These are phyloP conservation scores for Moringa oleifera DNA, from an alignment of 345 rosid genomes.

Conservation along the genomic window DNA sequence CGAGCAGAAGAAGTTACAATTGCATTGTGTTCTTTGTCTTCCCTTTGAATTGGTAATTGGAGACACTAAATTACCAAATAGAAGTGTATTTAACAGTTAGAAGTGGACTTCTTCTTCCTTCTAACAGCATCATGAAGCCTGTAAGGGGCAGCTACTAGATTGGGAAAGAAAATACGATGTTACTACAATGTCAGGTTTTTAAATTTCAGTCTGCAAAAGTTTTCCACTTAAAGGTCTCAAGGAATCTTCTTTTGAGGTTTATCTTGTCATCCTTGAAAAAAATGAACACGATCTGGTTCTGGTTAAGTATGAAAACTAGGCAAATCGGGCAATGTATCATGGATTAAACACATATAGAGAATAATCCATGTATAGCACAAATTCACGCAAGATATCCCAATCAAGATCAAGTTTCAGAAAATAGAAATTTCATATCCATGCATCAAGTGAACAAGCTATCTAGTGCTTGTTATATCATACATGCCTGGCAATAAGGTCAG, in stretches of 20 bases:
- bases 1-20: not conserved
- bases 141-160: not conserved
- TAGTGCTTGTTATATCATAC: constrained; percentile 29
- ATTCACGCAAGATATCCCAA: not conserved
- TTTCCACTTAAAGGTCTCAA: not conserved
- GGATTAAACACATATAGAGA: not conserved
- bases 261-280: too few relatives aligned
- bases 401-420: not conserved
- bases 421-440: not conserved
- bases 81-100: too few relatives aligned
- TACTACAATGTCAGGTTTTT: not conserved
- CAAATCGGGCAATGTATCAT: not conserved
- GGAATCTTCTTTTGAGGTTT: not conserved
- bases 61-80: too few relatives aligned
- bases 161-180: not conserved
- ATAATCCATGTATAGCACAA: not conserved
- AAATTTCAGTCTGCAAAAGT: not conserved
- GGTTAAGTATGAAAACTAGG: not conserved
- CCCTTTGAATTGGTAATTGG: too few relatives aligned
- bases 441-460: constrained; percentile 10
- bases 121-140: not conserved
- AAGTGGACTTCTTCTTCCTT: not conserved
- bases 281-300: too few relatives aligned
- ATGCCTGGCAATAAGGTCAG: constrained; percentile 97
- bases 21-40: too few relatives aligned